These are phyloP conservation scores for Colletotrichum abscissum DNA, from an alignment of 2,329 filamentous ascomycete species.

Conservation along the genomic window DNA sequence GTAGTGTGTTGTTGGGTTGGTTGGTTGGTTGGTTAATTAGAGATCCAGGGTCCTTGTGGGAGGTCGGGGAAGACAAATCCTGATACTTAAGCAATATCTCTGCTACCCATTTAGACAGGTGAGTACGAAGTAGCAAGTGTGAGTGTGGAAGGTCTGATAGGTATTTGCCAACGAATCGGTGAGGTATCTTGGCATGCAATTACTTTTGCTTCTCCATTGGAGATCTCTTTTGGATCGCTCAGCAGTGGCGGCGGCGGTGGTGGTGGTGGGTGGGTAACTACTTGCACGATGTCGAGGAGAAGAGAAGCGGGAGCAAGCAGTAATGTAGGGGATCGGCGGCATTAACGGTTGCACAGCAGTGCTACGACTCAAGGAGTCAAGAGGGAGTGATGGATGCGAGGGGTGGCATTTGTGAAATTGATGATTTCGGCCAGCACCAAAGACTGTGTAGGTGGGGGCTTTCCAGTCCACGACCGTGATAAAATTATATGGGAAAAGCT, in stretches of 20 bases:
- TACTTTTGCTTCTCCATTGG: neutral
- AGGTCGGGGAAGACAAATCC: neutral
- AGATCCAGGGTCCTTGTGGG: neutral
- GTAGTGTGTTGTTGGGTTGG: neutral
- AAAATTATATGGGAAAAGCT: neutral
- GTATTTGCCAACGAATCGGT: neutral
- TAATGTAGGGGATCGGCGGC: neutral
- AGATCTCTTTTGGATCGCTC: no score
- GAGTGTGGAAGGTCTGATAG: neutral
- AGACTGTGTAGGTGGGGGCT: no score
- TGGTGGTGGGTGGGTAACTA: no score
- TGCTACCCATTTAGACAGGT: neutral
- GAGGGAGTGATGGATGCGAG: neutral
- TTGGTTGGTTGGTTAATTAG: neutral
- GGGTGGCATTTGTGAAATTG: neutral
- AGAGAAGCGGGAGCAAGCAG: neutral
- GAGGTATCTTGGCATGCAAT: neutral
- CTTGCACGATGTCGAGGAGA: neutral
- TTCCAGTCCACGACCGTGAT: neutral
- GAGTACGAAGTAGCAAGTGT: neutral
- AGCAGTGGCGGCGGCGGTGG: no score
- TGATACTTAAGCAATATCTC: slow-evolving; percentile 6
- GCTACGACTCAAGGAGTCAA: neutral
- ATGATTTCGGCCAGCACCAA: neutral
- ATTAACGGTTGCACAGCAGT: slow-evolving; percentile 7